Base-by-base conservation (phyloP, 2,329 filamentous ascomycete genomes). In the Parasarocladium wereldwijsianum region DNA sequence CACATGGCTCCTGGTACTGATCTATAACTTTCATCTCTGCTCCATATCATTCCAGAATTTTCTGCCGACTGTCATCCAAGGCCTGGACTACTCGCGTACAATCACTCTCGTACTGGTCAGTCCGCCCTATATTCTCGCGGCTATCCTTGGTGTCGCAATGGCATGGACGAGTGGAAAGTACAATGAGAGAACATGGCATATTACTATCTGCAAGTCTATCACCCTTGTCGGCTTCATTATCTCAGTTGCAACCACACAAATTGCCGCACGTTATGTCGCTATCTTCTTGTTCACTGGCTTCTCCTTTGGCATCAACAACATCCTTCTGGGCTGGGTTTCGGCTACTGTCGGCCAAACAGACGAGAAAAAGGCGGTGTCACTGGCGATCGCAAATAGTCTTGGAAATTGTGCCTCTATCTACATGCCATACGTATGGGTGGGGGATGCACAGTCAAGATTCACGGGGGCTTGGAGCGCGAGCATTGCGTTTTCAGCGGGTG, bases 181-280 rank as follows among this genome's bases (percentile, higher is more conserved):
- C 38, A 49, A 57, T 27, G 54, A 58, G 32, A 42, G 52, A 12
- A 33, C 32, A 9, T 33, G 32, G 32, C 73, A 76, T 41, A 63
- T 77, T 31, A 56, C 60, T 0, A 38, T 67, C 0, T 70, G 71
- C 0, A 54, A 73, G 8, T 62, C 55, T 19, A 52, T 75, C 19
- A 64, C 64, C 2, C 53, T 75, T 2, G 49, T 49, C 1, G 62
- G 67, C 2, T 77, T 72, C 45, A 66, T 76, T 34, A 52, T 77
- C 14, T 65, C 66, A 4, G 70, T 69, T 2, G 52, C 64, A 0
- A 76, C 71, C 0, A 64, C 60, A 0, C 47, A 52, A 10, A 59
- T 57, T 2, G 69, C 55, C 0, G 63, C 67, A 0, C 52, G 71
- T 17, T 35, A 36, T 15, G 17, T 28, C n/a, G 19, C 34, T 6